A percentile compares a stretch with the other conserved stretches of the same genome.
Evolutionary conservation across 257 asterid genomes (phyloP).

Genomic region (Avicennia marina): DNA sequence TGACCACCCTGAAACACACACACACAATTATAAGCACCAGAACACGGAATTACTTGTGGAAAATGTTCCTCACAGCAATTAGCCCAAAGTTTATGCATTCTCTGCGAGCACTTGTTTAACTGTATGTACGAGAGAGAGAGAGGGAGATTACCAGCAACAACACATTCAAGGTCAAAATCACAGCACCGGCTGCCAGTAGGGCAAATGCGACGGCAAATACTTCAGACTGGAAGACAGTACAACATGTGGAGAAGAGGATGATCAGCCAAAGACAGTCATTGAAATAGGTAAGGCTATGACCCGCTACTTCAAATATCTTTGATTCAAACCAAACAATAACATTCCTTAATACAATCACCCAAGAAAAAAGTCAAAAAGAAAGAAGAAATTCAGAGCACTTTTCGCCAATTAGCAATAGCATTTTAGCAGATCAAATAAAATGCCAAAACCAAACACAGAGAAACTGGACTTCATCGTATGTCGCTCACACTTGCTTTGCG

Average conservation of each 20-base stretch:
- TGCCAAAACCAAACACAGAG: no score
- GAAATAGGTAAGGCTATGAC: not conserved
- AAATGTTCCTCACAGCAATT: not conserved
- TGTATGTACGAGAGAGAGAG: conserved; percentile 5
- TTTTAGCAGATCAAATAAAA: no score
- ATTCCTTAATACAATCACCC: not conserved
- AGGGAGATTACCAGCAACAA: conserved; percentile 66
- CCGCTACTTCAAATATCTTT: not conserved
- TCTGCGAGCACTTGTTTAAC: not conserved
- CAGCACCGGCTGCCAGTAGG: conserved; percentile 86
- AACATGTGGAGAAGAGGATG: not conserved
- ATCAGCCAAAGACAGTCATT: conserved; percentile 7
- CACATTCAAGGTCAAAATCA: conserved; percentile 85
- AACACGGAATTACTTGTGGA: not conserved
- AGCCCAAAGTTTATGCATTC: not conserved
- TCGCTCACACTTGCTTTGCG: not conserved
- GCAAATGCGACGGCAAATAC: conserved; percentile 98
- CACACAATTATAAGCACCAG: not conserved
- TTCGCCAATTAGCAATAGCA: no score
- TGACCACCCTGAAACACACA: conserved; percentile 72
- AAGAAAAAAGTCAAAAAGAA: no score
- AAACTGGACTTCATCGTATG: no score
- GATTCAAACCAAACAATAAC: not conserved
- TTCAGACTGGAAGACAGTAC: conserved; percentile 64
- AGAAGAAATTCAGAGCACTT: not conserved